Conservation (phyloP, 2,329 filamentous ascomycete species). For the Cylindrodendrum hubeiense region DNA sequence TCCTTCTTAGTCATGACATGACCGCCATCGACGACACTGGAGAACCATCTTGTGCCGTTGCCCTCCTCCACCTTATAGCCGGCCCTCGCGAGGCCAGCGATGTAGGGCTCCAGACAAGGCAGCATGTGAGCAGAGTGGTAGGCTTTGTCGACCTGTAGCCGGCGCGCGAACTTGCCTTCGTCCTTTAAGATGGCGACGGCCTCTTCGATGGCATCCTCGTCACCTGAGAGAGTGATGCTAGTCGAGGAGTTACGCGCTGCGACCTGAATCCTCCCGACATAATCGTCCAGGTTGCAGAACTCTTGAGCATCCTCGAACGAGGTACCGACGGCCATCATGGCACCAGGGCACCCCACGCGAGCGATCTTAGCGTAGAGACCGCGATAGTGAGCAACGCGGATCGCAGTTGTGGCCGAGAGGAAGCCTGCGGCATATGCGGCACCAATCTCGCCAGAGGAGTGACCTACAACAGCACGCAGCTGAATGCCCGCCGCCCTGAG, state of each 20-base stretch:
- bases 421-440: conserved; percentile 63
- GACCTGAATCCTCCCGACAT: conserved; percentile 36
- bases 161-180: conserved; percentile 34
- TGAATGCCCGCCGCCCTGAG: conserved; percentile 47
- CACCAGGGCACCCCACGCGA: background rate
- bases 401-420: conserved; percentile 45
- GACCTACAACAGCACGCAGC: conserved; percentile 56
- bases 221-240: conserved; percentile 47
- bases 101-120: conserved; percentile 28
- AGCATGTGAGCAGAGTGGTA: conserved; percentile 65
- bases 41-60: background rate
- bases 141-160: conserved; percentile 57
- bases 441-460: conserved; percentile 64
- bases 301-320: conserved; percentile 30
- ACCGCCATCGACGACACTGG: too few species aligned
- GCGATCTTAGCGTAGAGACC: too few species aligned
- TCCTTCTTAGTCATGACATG: too few species aligned
- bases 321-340: conserved; percentile 41
- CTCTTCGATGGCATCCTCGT: conserved; percentile 43
- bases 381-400: conserved; percentile 36
- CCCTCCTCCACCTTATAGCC: conserved; percentile 20
- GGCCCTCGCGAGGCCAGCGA: too few species aligned
- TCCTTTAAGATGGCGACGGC: conserved; percentile 30
- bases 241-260: conserved; percentile 40
- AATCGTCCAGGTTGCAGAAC: conserved; percentile 5